Percentiles rank a stretch among this genome's conserved stretches.
Conservation (phyloP, 176 grass and related monocot genomes). For the Puya raimondii region DNA sequence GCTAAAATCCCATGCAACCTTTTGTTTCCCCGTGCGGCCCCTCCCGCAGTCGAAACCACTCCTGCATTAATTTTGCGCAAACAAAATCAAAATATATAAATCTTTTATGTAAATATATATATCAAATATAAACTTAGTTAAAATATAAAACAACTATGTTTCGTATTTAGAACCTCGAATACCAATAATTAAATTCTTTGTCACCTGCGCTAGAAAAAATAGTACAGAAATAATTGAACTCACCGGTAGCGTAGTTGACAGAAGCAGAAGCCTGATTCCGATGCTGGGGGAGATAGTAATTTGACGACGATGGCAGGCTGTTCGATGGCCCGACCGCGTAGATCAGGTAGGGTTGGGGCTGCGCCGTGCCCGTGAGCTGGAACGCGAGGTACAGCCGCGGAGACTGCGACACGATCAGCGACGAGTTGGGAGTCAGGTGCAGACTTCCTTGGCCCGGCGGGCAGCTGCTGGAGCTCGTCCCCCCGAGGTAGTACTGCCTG, state of each 20-base stretch:
- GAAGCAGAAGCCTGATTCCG: constrained; percentile 23
- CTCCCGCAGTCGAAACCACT: constrained; percentile 8
- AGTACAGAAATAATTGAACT: neutral
- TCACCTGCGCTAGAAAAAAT: too few species aligned
- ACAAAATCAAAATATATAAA: neutral
- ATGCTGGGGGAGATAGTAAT: constrained; percentile 34
- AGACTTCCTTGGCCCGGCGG: constrained; percentile 51
- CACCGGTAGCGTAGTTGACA: constrained; percentile 41
- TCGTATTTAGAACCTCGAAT: neutral
- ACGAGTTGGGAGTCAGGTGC: constrained; percentile 26
- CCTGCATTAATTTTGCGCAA: constrained; percentile 1
- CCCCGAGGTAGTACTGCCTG: constrained; percentile 56
- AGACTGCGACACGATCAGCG: constrained; percentile 31
- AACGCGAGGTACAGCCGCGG: constrained; percentile 61
- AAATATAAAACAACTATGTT: too few species aligned
- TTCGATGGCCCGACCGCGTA: constrained; percentile 45
- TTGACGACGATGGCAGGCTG: constrained; percentile 26
- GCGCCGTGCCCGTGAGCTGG: constrained; percentile 19
- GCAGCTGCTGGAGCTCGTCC: constrained; percentile 31
- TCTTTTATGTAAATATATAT: neutral
- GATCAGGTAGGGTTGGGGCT: constrained; percentile 38
- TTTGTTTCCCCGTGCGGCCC: neutral
- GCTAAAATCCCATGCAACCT: constrained; percentile 49
- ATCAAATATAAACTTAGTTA: too few species aligned
- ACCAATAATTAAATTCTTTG: too few species aligned